Base-by-base conservation (phyloP, 192 early-diverging fungal species). In the Rhizophagus prolifer region DNA sequence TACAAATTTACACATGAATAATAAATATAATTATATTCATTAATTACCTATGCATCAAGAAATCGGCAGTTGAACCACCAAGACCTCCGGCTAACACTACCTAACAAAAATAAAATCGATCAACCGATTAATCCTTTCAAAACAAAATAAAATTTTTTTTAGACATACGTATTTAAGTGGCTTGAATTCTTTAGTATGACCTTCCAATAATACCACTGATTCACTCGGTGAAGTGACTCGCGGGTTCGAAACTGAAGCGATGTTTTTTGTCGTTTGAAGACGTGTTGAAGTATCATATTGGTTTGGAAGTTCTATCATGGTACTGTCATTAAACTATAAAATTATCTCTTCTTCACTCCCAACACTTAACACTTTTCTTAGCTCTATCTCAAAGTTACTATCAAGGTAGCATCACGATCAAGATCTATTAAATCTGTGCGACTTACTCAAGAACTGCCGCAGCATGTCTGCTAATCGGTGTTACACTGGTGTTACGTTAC, bases 41-140 rank as follows among this genome's bases (percentile, higher is more conserved):
- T 6, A 54, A 19, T 21, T 67, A 88, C 87, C 87, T 88, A 72
- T 88, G 87, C 87, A 87, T 87, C 36, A 86, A 71, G 71, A 86
- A 85, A 79, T 87, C 86, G 1, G 86, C 86, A 16, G 82, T 78
- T 2, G 85, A 83, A 34, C 87, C 87, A 74, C 87, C 87, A 46
- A 88, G 73, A 65, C 87, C 85, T 31, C 87, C 87, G 31, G 84
- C 87, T 66, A 88, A 74, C 66, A 83, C 69, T 54, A 84, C 81
- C 85, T 88, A 76, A 62, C 5, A 54, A 4, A 54, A 21, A 21
- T 21, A n/a, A 16, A 50, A 21, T 16, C 50, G 5, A 54, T 21
- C 19, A 54, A 54, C 6, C 5, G 16, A 21, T 54, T 50, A 50
- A 50, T 16, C 13, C 16, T 5, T 50, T 50, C 47, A 50, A 19